Evolutionary conservation across 768 basidiomycete species (phyloP).

Genomic region (Lyophyllum semitale): DNA sequence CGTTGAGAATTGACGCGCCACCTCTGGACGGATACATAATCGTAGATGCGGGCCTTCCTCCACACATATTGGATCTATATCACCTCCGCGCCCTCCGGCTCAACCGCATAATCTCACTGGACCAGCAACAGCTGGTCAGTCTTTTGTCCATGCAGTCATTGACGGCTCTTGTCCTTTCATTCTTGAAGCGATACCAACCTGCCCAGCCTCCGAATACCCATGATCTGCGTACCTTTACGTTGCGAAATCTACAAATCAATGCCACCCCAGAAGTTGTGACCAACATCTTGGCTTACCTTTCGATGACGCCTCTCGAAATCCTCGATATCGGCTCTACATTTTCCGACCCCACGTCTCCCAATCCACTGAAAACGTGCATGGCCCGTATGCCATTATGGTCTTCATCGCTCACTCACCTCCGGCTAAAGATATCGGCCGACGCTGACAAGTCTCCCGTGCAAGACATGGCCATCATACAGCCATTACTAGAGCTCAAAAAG

Average conservation of each 20-base stretch:
- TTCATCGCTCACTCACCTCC: neutral
- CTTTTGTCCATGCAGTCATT: neutral
- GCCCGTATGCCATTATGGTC: no score
- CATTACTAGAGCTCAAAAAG: neutral
- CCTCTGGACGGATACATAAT: neutral
- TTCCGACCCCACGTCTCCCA: no score
- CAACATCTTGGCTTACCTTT: no score
- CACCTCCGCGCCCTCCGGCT: neutral
- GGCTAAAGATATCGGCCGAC: neutral
- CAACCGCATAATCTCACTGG: neutral
- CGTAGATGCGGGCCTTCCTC: neutral
- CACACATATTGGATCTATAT: neutral
- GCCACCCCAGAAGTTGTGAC: no score
- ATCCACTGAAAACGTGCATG: no score
- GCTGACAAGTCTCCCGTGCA: neutral
- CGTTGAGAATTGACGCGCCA: neutral
- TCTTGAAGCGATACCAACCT: no score
- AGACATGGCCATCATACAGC: neutral
- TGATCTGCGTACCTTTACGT: no score
- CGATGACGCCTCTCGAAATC: no score
- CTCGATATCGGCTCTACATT: no score
- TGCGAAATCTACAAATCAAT: no score
- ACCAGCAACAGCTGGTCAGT: neutral
- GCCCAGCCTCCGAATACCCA: no score
- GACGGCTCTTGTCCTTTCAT: neutral